phyloP scores from a whole-genome alignment of 2,329 filamentous ascomycete genomes.

The Rhexocercosporidium sp. region DNA sequence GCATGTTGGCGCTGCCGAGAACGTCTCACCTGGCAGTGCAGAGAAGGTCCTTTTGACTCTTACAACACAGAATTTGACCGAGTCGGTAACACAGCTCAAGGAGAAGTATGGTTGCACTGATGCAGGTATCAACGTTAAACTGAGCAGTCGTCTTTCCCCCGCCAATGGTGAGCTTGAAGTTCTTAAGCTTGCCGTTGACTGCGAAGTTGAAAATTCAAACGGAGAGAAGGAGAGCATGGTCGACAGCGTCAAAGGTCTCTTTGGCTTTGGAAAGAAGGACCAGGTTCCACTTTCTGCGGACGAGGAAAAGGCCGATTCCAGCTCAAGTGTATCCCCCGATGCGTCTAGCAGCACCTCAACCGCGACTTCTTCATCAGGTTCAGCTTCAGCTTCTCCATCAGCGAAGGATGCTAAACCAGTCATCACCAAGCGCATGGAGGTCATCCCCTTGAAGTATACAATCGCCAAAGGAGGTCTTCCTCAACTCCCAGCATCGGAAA shows the following conservation, averaged over 20 bases:
- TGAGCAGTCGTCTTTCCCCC: constrained; percentile 73
- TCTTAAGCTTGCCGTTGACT: constrained; percentile 77
- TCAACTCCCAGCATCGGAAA: constrained; percentile 36
- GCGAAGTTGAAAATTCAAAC: constrained; percentile 69
- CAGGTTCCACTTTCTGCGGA: constrained; percentile 71
- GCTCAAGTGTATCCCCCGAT: constrained; percentile 44
- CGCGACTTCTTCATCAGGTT: constrained; percentile 57
- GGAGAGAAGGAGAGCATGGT: constrained; percentile 79
- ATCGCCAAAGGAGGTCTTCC: constrained; percentile 37
- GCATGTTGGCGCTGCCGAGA: constrained; percentile 57
- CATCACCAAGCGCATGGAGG: constrained; percentile 40
- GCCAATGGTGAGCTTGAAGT: constrained; percentile 83
- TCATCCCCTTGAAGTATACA: constrained; percentile 41
- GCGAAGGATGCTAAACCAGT: constrained; percentile 33
- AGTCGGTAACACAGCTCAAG: constrained; percentile 77
- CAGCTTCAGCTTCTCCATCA: constrained; percentile 42
- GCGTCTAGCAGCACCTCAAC: constrained; percentile 52
- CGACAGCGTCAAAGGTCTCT: constrained; percentile 93
- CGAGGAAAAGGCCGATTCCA: constrained; percentile 55
- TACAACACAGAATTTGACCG: constrained; percentile 84
- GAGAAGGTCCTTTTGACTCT: constrained; percentile 70
- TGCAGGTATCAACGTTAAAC: constrained; percentile 79
- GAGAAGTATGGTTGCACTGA: constrained; percentile 75
- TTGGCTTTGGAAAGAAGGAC: constrained; percentile 91
- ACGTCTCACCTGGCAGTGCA: constrained; percentile 47